Conservation (phyloP, 495 filamentous ascomycete species). For the Cladorrhinum samala region DNA sequence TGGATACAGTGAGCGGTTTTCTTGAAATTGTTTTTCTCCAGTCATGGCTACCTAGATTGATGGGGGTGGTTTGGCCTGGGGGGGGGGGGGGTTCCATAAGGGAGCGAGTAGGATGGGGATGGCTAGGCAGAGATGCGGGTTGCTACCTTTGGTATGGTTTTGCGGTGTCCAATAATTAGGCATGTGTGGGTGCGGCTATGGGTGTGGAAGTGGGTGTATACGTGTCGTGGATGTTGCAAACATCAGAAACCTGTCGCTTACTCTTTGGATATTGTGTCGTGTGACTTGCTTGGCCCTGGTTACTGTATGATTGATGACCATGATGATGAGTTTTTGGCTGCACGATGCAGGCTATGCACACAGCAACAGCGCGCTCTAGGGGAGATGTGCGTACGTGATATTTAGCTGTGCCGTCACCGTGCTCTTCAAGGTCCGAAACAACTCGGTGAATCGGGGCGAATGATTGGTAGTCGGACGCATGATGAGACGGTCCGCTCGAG, state of each 20-base stretch:
- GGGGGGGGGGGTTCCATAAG: too few relatives aligned
- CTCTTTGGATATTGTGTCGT: not conserved
- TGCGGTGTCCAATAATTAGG: not conserved
- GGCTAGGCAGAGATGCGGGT: not conserved
- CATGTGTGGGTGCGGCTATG: not conserved
- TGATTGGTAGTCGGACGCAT: not conserved
- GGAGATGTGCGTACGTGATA: too few relatives aligned
- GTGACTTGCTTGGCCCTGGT: not conserved
- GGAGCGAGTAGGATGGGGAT: not conserved
- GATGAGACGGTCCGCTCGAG: too few relatives aligned
- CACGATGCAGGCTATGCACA: too few relatives aligned
- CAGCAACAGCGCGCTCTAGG: too few relatives aligned
- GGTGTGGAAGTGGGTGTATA: not conserved
- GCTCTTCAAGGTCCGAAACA: not conserved
- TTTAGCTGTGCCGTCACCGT: not conserved
- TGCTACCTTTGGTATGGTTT: not conserved
- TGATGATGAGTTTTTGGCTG: not conserved
- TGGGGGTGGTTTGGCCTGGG: too few relatives aligned
- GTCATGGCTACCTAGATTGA: too few relatives aligned
- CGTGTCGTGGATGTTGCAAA: not conserved
- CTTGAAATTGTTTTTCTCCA: not conserved
- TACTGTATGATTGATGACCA: too few relatives aligned
- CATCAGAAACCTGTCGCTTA: not conserved
- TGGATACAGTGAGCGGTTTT: constrained; percentile 12
- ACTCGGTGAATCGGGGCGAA: too few relatives aligned